phyloP scores from a whole-genome alignment of 192 early-diverging fungal species.

The Coemansia sp. region DNA sequence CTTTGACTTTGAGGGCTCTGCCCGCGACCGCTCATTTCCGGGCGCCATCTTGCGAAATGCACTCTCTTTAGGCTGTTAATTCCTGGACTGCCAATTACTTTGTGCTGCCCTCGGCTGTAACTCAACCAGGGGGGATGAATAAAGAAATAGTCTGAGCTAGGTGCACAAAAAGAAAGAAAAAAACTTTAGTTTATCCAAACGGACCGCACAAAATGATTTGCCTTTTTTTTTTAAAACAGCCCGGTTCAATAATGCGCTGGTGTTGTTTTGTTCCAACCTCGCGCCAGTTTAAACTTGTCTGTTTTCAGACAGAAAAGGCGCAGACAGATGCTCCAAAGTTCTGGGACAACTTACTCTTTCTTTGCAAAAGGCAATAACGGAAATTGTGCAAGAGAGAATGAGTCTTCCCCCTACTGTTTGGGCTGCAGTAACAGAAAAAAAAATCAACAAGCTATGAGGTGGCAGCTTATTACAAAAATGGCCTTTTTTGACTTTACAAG shows the following conservation, averaged over 20 bases:
- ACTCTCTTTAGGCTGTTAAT: background rate
- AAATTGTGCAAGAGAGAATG: too few species aligned
- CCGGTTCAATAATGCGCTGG: background rate
- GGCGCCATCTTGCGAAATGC: conserved; percentile 27
- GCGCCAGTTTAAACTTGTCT: conserved; percentile 1
- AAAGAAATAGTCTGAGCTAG: too few species aligned
- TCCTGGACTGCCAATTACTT: background rate
- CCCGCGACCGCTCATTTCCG: conserved; percentile 50
- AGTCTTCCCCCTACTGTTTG: too few species aligned
- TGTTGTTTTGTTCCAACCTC: background rate
- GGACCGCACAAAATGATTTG: background rate
- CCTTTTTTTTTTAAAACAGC: background rate
- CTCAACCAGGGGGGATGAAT: too few species aligned
- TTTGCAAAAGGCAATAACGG: too few species aligned
- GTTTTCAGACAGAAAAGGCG: too few species aligned
- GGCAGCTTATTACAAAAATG: too few species aligned
- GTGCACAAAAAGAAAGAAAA: conserved; percentile 1
- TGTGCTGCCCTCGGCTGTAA: too few species aligned
- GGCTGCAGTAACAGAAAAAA: too few species aligned
- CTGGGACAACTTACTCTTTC: too few species aligned
- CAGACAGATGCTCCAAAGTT: too few species aligned
- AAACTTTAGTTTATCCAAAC: background rate
- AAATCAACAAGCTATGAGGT: too few species aligned
- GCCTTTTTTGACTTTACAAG: background rate
- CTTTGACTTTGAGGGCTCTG: conserved; percentile 50